Base-by-base conservation (phyloP, 192 early-diverging fungal genomes). In the Gigaspora rosea region DNA sequence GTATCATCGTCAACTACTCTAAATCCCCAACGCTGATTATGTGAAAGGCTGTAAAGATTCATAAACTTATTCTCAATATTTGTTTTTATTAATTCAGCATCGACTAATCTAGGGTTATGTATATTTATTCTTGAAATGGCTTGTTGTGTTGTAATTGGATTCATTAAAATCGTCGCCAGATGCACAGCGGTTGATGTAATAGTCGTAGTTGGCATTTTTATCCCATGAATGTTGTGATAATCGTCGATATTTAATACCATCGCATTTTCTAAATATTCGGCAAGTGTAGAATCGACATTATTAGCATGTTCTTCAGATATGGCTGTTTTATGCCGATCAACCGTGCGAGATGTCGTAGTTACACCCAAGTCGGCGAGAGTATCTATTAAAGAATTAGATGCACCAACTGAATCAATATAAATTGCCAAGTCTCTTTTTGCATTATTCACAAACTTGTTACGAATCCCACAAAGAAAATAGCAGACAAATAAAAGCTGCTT, bases 401-500 rank as follows among this genome's bases (percentile, higher is more conserved):
- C 11, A 56, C 8, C 52, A n/a, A n/a, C 18, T 4, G 52, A 56
- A n/a, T 56, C 18, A 16, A 56, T 16, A 56, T 56, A 56, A 2
- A 56, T 56, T 56, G 52, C 3, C 8, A 56, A n/a, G 18, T 56
- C 52, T 56, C 52, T 56, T 56, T 56, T 56, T 56, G 52, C 8
- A 56, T 56, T 56, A 56, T 56, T 56, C 8, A 56, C 52, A 56
- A 56, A 56, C 18, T 56, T 56, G 52, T 56, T 56, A 56, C 18
- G 8, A n/a, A 35, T 64, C 13, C 5, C 22, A 65, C 15, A 65
- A 41, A 65, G 63, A 65, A 36, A 32, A 65, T 36, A 65, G 2
- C 22, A 65, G 27, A 65, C 27, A 65, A 65, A 36, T 41, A 65
- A 36, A 65, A 65, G 8, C 27, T 56, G 52, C 52, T n/a, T n/a